Evolutionary conservation across 2,329 filamentous ascomycete species (phyloP).

Genomic region (Botryotinia narcissicola): DNA sequence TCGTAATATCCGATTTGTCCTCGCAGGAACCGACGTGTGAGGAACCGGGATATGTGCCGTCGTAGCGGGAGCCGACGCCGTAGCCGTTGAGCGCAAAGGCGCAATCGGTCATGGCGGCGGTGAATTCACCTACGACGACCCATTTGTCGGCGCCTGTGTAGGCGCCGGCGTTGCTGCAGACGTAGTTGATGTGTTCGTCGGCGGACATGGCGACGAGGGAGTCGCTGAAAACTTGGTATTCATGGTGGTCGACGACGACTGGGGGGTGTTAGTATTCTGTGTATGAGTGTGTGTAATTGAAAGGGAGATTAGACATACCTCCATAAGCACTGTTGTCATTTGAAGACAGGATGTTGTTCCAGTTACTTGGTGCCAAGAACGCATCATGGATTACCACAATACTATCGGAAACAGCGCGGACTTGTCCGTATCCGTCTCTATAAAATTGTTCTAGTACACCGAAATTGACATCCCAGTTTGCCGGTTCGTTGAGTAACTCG

Average conservation of each 20-base stretch:
- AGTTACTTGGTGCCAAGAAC: conserved; percentile 52
- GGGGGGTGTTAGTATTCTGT: conserved; percentile 50
- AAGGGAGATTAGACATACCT: conserved; percentile 40
- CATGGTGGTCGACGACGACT: conserved; percentile 61
- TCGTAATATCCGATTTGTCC: conserved; percentile 50
- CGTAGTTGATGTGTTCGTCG: conserved; percentile 52
- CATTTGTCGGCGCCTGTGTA: conserved; percentile 59
- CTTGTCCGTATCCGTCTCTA: conserved; percentile 49
- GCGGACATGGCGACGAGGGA: conserved; percentile 49
- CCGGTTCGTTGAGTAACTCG: conserved; percentile 55
- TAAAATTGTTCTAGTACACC: conserved; percentile 42
- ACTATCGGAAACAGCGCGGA: conserved; percentile 46
- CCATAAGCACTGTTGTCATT: conserved; percentile 46
- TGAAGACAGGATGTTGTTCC: conserved; percentile 58
- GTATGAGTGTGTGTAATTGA: conserved; percentile 41
- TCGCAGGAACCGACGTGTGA: conserved; percentile 53
- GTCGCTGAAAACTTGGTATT: conserved; percentile 63
- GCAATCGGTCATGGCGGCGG: conserved; percentile 63
- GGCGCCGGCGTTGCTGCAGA: conserved; percentile 51
- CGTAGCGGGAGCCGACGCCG: conserved; percentile 55
- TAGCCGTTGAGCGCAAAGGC: conserved; percentile 54
- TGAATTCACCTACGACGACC: conserved; percentile 69
- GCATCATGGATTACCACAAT: conserved; percentile 59
- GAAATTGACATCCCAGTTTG: conserved; percentile 39
- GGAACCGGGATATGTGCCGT: conserved; percentile 51